Evolutionary conservation across 148 eudicot genomes (phyloP).

Genomic region (Pouteria glomerata): DNA sequence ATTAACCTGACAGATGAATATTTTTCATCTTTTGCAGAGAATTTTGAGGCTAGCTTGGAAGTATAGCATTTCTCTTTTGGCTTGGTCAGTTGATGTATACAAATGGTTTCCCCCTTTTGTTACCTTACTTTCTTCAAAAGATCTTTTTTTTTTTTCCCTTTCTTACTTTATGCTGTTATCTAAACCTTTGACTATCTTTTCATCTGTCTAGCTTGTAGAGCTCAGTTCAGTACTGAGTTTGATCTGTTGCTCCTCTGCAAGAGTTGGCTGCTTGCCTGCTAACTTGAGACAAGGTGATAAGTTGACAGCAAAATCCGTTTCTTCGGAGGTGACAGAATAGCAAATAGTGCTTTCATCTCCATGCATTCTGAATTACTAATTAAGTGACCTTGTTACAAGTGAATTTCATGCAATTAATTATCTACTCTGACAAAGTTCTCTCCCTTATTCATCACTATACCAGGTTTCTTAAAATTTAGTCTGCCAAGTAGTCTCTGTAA

Average conservation of each 20-base stretch:
- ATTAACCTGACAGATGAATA: background rate
- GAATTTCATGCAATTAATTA: background rate
- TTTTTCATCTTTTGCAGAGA: background rate
- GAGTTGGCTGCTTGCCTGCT: background rate
- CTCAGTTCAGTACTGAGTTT: background rate
- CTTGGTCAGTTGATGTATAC: background rate
- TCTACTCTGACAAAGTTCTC: background rate
- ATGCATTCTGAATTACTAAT: background rate
- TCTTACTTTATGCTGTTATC: too few relatives aligned
- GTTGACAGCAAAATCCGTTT: background rate
- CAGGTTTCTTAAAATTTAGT: background rate
- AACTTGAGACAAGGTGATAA: background rate
- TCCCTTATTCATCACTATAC: background rate
- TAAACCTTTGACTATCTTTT: too few relatives aligned
- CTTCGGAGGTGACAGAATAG: background rate
- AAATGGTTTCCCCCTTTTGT: background rate
- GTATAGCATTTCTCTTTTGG: background rate
- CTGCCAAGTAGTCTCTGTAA: background rate
- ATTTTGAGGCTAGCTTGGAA: background rate
- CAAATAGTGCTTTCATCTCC: background rate
- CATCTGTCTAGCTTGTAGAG: background rate
- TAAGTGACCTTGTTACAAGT: background rate
- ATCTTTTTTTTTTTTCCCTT: too few relatives aligned
- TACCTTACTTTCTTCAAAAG: too few relatives aligned
- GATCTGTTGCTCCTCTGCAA: background rate